Percentiles rank a stretch among this genome's conserved stretches.
Evolutionary conservation across 2,329 filamentous ascomycete genomes (phyloP).

Genomic region (Penicillium griseofulvum): DNA sequence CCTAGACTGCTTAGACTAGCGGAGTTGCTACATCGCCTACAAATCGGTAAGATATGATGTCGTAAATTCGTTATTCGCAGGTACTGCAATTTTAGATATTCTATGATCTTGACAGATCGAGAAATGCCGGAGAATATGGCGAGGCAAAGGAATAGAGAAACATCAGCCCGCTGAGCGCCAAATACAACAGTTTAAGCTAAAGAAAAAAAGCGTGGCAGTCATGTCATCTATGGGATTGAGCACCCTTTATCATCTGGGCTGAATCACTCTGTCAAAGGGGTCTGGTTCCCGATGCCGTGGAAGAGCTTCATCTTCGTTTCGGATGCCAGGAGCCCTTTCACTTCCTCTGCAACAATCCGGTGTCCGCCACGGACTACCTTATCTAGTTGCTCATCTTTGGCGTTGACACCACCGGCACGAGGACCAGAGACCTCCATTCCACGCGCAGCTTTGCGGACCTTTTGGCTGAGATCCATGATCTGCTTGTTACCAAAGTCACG

Average conservation of each 20-base stretch:
- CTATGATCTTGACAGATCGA: slow-evolving; percentile 2
- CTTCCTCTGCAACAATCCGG: slow-evolving; percentile 57
- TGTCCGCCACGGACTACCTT: slow-evolving; percentile 57
- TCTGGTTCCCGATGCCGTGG: slow-evolving; percentile 38
- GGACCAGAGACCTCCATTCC: slow-evolving; percentile 34
- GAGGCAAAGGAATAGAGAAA: neutral
- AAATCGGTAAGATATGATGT: neutral
- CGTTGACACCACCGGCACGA: slow-evolving; percentile 27
- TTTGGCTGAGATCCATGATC: slow-evolving; percentile 81
- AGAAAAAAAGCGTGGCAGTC: slow-evolving; percentile 14
- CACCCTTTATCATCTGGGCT: neutral
- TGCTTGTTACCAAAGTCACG: slow-evolving; percentile 91
- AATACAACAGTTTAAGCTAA: slow-evolving; percentile 5
- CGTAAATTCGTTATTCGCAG: slow-evolving; percentile 11
- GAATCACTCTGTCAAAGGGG: slow-evolving; percentile 15
- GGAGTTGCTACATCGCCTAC: neutral
- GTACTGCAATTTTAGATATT: neutral
- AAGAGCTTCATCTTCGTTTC: slow-evolving; percentile 55
- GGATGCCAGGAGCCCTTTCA: slow-evolving; percentile 46
- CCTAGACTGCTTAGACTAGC: neutral
- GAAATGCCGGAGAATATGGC: neutral
- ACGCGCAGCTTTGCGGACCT: slow-evolving; percentile 66
- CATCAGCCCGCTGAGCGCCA: slow-evolving; percentile 13
- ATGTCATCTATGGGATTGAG: slow-evolving; percentile 12
- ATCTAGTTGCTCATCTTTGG: slow-evolving; percentile 49